Evolutionary conservation across 202 grass and related monocot species (phyloP), one percentile per base, ranked within the genome.

Genomic region (Schoenoplectus tabernaemontani): DNA sequence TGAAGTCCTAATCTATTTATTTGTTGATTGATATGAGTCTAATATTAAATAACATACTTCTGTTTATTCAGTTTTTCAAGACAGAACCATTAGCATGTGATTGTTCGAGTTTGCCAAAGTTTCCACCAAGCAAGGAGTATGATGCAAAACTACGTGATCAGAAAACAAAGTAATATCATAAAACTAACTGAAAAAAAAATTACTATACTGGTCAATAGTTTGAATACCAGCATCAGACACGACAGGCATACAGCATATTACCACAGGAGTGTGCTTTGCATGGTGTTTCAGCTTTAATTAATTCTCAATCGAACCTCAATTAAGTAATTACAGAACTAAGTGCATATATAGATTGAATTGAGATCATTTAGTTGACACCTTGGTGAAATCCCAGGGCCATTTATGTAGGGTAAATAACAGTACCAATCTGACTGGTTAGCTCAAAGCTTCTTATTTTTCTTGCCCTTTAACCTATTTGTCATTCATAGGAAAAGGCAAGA

Each of bases 71-170:
- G 94, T 97, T 93, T 83, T 92, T 97, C 81, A 93, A 64, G 79
- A 86, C 81, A 39, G 78, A 88, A 65, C 91, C 91, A 61, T 59
- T 89, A 81, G 77, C 94, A 28, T 97, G 89, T 13, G 87, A 92
- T 42, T 82, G 78, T 83, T 89, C 94, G 53, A 86, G 75, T 78
- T 86, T 97, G 77, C 89, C 94, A 0, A 97, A 87, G 83, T 89
- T 90, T 86, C 89, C 94, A 78, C 91, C 94, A 87, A 97, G 91
- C 87, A 97, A 97, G 85, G 94, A 97, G 81, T 97, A 94, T 57
- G 87, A 94, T 83, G 87, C 82, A 57, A 97, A 92, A 78, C 86
- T 97, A 38, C 85, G 84, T 58, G 85, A 93, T 79, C 87, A 91
- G 57, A 90, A 91, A 86, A 80, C 73, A 30, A 90, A 82, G 82